Evolutionary conservation across 163 green algal species (phyloP).

Genomic region (Scenedesmus sp.): DNA sequence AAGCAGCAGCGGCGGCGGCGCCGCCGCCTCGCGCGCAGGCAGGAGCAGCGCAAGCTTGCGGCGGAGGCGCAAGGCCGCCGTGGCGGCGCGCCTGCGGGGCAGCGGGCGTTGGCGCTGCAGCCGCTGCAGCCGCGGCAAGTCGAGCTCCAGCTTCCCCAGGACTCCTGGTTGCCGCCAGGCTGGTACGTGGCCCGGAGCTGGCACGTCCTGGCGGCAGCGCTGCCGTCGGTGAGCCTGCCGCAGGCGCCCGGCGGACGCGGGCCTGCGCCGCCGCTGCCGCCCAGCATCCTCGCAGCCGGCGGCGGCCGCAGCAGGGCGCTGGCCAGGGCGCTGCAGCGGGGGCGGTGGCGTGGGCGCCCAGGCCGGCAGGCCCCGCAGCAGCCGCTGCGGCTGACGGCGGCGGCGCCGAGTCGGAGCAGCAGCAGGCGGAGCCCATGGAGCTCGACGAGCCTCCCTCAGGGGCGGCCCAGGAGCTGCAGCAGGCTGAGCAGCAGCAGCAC

Average conservation of each 20-base stretch:
- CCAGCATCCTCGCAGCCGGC: neutral
- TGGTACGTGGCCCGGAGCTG: slow-evolving; percentile 38
- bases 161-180: neutral
- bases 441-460: too few relatives aligned
- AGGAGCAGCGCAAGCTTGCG: slow-evolving; percentile 11
- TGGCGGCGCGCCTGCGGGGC: neutral
- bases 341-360: slow-evolving; percentile 18
- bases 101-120: neutral
- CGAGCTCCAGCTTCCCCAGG: neutral
- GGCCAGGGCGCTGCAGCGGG: neutral
- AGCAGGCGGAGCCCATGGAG: neutral
- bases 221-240: neutral
- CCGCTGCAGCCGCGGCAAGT: neutral
- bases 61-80: slow-evolving; percentile 2
- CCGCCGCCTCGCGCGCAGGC: neutral
- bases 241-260: neutral
- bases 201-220: neutral
- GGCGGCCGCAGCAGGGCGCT: neutral
- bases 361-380: too few relatives aligned
- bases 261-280: neutral
- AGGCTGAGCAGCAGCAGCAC: too few relatives aligned
- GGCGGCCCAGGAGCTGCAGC: too few relatives aligned
- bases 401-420: neutral
- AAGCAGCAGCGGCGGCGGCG: slow-evolving; percentile 6
- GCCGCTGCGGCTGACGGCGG: too few relatives aligned